A percentile compares a stretch with the other conserved stretches of the same genome.
phyloP scores from a whole-genome alignment of 2,329 filamentous ascomycete genomes.

The Ophiocordyceps camponoti-saundersi region DNA sequence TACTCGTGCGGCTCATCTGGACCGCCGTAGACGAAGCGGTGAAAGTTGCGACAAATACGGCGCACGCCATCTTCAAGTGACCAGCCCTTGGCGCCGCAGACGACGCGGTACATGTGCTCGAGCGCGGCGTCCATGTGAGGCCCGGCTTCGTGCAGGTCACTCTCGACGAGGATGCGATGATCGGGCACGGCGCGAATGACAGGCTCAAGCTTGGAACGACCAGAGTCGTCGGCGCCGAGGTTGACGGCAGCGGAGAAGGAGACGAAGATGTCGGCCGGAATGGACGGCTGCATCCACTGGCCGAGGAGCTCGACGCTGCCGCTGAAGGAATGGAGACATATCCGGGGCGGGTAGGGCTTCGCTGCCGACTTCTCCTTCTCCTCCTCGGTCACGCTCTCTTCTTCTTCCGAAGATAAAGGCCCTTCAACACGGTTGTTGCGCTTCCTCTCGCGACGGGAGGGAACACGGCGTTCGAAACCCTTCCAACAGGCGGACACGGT shows the following conservation, averaged over 20 bases:
- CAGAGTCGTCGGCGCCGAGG: conserved; percentile 33
- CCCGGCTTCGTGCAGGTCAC: conserved; percentile 74
- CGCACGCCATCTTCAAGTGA: conserved; percentile 50
- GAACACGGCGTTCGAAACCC: conserved; percentile 45
- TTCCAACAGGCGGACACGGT: conserved; percentile 50
- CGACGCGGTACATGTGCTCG: conserved; percentile 55
- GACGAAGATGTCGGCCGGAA: conserved; percentile 68
- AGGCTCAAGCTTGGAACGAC: conserved; percentile 32
- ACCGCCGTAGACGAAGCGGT: conserved; percentile 53
- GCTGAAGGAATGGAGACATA: conserved; percentile 90
- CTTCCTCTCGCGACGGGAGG: conserved; percentile 41
- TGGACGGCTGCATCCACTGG: conserved; percentile 57
- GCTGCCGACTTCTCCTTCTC: conserved; percentile 7
- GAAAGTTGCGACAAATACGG: conserved; percentile 58
- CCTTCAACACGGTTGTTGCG: conserved; percentile 6
- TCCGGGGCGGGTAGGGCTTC: conserved; percentile 64
- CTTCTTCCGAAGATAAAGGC: conserved; percentile 19
- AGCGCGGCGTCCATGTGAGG: conserved; percentile 61
- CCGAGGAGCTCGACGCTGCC: conserved; percentile 57
- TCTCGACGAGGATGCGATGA: conserved; percentile 69
- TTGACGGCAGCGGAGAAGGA: conserved; percentile 83
- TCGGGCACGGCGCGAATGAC: conserved; percentile 61
- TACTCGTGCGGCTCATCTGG: conserved; percentile 8
- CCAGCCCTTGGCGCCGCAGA: conserved; percentile 73
- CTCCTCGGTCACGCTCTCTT: conserved; percentile 17